Conservation (phyloP, 1,284 basidiomycete genomes). For the Irpex sp. region DNA sequence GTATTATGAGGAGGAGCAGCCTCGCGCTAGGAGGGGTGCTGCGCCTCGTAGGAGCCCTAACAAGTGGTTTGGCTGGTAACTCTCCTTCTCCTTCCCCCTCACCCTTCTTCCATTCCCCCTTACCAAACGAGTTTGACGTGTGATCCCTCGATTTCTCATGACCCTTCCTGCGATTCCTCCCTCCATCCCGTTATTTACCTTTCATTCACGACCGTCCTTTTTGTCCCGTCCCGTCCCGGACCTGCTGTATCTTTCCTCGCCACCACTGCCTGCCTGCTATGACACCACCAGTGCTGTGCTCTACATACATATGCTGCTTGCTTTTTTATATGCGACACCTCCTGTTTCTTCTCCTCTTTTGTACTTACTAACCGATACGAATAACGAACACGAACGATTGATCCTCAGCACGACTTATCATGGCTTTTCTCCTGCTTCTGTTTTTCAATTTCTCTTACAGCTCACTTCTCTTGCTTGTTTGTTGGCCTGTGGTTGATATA, state of each 20-base stretch:
- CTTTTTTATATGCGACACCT: constrained; percentile 12
- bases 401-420: constrained; percentile 18
- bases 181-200: background rate
- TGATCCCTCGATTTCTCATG: background rate
- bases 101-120: too few species aligned
- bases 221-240: background rate
- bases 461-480: constrained; percentile 7
- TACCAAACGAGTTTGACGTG: background rate
- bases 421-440: background rate
- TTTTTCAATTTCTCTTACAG: constrained; percentile 15
- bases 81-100: background rate
- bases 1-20: constrained; percentile 10
- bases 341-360: constrained; percentile 8
- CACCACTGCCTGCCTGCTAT: background rate
- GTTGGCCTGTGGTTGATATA: constrained; percentile 1
- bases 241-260: background rate
- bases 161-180: background rate
- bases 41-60: constrained; percentile 11
- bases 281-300: background rate
- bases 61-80: constrained; percentile 16
- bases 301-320: constrained; percentile 2
- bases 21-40: background rate
- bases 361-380: constrained; percentile 12
- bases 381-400: constrained; percentile 19
- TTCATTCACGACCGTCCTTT: background rate